Evolutionary conservation across 345 rosid species (phyloP).

Genomic region (Turritis glabra): DNA sequence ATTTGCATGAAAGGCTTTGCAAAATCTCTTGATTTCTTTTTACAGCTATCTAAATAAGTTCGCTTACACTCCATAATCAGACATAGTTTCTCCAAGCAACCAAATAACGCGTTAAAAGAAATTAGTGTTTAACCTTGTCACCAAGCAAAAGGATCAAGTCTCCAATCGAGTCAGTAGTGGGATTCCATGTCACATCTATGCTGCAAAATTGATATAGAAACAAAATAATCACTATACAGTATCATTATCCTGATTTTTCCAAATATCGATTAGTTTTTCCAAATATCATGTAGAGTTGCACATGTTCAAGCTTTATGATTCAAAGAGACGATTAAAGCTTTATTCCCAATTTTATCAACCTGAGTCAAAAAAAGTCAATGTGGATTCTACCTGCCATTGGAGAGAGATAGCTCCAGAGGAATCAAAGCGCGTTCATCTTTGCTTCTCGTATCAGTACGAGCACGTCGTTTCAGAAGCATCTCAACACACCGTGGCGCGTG

Average conservation of each 20-base stretch:
- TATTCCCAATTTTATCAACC: slow-evolving; percentile 12
- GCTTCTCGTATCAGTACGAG: slow-evolving; percentile 68
- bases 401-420: slow-evolving; percentile 65
- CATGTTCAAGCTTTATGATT: slow-evolving; percentile 2
- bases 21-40: neutral
- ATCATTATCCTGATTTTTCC: slow-evolving; percentile 30
- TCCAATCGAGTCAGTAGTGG: slow-evolving; percentile 50
- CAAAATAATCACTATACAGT: neutral
- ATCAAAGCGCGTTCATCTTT: slow-evolving; percentile 61
- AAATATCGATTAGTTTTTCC: slow-evolving; percentile 40
- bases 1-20: neutral
- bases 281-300: slow-evolving; percentile 27
- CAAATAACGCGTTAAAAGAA: slow-evolving; percentile 20
- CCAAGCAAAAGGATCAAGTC: slow-evolving; percentile 59
- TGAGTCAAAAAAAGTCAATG: neutral
- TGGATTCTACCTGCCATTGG: slow-evolving; percentile 50
- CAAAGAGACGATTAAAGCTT: slow-evolving; percentile 6
- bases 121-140: slow-evolving; percentile 51
- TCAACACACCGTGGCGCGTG: slow-evolving; percentile 66
- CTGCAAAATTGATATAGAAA: slow-evolving; percentile 38
- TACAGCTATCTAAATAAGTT: neutral
- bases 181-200: slow-evolving; percentile 62
- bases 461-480: slow-evolving; percentile 65
- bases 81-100: slow-evolving; percentile 4
- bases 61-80: neutral